Base-by-base conservation (phyloP, 768 basidiomycete species). In the Leccinum rimulosum region DNA sequence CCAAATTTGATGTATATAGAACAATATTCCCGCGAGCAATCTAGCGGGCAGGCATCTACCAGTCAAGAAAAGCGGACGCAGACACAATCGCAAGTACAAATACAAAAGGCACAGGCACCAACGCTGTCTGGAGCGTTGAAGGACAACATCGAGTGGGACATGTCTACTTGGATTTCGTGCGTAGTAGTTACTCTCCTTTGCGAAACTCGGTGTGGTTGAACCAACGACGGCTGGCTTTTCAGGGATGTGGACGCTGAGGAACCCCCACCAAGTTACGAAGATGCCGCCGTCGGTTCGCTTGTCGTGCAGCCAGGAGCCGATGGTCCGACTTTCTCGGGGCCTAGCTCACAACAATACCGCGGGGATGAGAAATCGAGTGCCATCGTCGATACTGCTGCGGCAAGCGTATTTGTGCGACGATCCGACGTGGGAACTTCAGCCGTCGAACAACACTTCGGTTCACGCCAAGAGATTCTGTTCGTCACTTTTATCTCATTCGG, bases 181-280 rank as follows among this genome's bases (percentile, higher is more conserved):
- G 65, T 49, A 8, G 28, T 48, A 22, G n/a, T 43, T 43, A 19
- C 17, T 38, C 38, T 40, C 38, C 40, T 19, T 19, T 43, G 43
- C n/a, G 10, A 43, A 4, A 43, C 43, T 19, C 10, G n/a, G n/a
- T 43, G 10, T 11, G 19, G 10, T 43, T 43, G 43, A n/a, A 43
- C 43, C 43, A 43, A 11, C n/a, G n/a, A 43, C 10, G n/a, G n/a
- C n/a, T 43, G 43, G 43, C 10, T 43, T 43, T 43, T n/a, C 43
- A 43, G 43, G 43, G n/a, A 19, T 43, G n/a, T 6, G 6, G 56
- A 52, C 14, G 36, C 14, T 7, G 27, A 57, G 5, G 61, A 55
- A 15, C 58, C 61, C 47, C 65, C 64, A 14, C 64, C 65, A 19
- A 66, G 58, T 17, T 64, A 63, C 11, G n/a, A 66, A 19, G 65